Conservation (phyloP, 2,329 filamentous ascomycete genomes). For the Trichoderma guizhouense region DNA sequence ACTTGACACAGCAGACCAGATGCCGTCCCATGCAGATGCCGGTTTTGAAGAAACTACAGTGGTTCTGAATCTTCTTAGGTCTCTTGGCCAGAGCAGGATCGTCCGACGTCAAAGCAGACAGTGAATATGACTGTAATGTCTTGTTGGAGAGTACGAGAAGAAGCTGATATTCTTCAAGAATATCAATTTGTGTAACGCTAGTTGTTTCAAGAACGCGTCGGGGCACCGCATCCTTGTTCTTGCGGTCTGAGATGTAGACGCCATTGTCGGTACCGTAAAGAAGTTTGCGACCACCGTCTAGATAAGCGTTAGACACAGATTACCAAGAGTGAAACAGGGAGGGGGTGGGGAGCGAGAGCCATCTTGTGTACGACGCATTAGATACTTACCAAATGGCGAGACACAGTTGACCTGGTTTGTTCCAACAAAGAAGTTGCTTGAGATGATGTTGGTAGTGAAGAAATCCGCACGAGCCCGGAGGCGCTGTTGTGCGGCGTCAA, state of each 20-base stretch:
- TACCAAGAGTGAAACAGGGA: neutral
- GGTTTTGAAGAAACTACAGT: constrained; percentile 98
- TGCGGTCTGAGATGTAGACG: constrained; percentile 87
- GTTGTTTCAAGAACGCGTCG: constrained; percentile 81
- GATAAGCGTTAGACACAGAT: neutral
- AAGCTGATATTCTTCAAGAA: constrained; percentile 90
- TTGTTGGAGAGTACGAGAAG: constrained; percentile 91
- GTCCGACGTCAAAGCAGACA: constrained; percentile 80
- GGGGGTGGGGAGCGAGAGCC: neutral
- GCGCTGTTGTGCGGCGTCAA: constrained; percentile 84
- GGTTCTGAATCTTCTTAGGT: constrained; percentile 92
- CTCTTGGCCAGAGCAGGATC: constrained; percentile 79
- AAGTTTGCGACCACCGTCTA: constrained; percentile 90
- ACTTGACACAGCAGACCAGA: constrained; percentile 94
- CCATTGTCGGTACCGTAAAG: constrained; percentile 93
- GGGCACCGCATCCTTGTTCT: constrained; percentile 77
- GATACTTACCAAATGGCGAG: constrained; percentile 74
- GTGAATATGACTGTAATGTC: constrained; percentile 82
- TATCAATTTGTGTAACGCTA: constrained; percentile 91
- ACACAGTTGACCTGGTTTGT: constrained; percentile 90
- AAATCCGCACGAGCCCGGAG: constrained; percentile 85
- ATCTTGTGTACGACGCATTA: neutral
- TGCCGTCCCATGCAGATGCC: constrained; percentile 93
- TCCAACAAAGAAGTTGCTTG: constrained; percentile 57
- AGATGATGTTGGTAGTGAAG: constrained; percentile 70